Conservation (phyloP, 176 grass and related monocot genomes). For the Paspalum notatum region DNA sequence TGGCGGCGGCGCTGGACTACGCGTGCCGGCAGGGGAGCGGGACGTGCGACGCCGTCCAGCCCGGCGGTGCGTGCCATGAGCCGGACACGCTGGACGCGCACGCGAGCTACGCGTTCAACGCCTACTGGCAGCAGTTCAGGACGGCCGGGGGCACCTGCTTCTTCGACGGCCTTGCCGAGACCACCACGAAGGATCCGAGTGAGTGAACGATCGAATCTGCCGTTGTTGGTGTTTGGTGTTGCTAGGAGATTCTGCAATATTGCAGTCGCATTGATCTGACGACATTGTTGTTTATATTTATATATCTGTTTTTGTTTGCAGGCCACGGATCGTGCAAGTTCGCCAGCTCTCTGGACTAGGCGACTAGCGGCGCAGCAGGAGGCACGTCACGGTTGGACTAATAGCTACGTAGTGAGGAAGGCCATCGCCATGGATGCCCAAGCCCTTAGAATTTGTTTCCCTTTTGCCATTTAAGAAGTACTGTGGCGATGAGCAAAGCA, state of each 20-base stretch:
- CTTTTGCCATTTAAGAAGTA: background rate
- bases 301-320: conserved; percentile 13
- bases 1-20: conserved; percentile 42
- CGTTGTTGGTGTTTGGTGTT: background rate
- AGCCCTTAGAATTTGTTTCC: background rate
- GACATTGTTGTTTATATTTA: background rate
- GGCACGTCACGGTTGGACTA: no score
- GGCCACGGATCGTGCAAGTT: conserved; percentile 49
- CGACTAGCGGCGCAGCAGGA: background rate
- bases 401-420: background rate
- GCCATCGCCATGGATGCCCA: conserved; percentile 38
- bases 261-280: background rate
- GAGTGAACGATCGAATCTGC: conserved; percentile 9
- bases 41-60: conserved; percentile 58
- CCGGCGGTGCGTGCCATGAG: conserved; percentile 49
- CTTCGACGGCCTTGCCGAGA: conserved; percentile 62
- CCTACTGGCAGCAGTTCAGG: conserved; percentile 66
- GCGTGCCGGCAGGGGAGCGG: conserved; percentile 63
- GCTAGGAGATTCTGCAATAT: background rate
- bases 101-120: conserved; percentile 76
- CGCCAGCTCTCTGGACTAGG: conserved; percentile 24
- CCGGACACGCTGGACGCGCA: conserved; percentile 48
- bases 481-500: background rate
- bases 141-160: conserved; percentile 48
- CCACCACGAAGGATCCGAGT: conserved; percentile 61